Conservation (phyloP, 305 asterid species). For the Fraxinus sp. region DNA sequence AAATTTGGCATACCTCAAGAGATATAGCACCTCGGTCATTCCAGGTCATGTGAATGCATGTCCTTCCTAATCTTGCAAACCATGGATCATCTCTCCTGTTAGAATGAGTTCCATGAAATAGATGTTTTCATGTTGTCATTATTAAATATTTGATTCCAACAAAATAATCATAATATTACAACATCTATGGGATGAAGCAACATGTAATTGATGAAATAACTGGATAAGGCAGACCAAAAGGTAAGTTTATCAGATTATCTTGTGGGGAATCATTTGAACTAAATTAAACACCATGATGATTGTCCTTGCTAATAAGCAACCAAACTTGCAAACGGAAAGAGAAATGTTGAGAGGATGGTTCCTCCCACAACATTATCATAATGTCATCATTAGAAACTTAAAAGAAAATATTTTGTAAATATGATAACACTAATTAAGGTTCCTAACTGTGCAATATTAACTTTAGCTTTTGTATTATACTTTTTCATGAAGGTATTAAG, state of each 20-base stretch:
- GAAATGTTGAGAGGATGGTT: neutral
- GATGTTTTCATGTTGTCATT: neutral
- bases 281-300: neutral
- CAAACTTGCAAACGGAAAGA: neutral
- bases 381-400: neutral
- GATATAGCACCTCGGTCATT: constrained; percentile 90
- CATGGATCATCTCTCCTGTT: constrained; percentile 82
- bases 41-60: constrained; percentile 97
- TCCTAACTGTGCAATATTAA: neutral
- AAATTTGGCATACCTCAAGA: constrained; percentile 61
- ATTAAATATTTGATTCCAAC: constrained; percentile 3
- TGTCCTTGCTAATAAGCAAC: constrained; percentile 4
- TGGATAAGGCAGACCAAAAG: neutral
- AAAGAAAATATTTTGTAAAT: neutral
- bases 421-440: neutral
- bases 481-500: neutral
- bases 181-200: neutral
- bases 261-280: neutral
- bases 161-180: neutral
- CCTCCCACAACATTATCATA: neutral
- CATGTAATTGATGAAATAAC: neutral
- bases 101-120: constrained; percentile 22
- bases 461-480: neutral
- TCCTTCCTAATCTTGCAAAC: constrained; percentile 76
- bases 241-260: neutral